These are phyloP conservation scores for Somion occarium DNA, from an alignment of 1,284 basidiomycete species.

Conservation along the genomic window DNA sequence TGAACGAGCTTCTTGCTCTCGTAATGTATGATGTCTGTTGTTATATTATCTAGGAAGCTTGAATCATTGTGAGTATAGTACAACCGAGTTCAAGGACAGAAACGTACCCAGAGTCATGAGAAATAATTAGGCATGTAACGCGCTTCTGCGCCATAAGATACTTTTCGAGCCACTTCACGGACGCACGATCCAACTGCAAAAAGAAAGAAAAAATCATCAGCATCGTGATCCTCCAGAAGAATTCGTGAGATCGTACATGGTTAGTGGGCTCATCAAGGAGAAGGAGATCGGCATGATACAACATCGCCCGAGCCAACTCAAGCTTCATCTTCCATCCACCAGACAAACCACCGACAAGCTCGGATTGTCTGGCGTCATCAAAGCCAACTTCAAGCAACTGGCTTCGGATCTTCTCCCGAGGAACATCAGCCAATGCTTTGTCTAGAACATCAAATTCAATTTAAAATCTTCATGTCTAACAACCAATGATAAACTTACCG, in stretches of 20 bases:
- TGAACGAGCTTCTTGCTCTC: constrained; percentile 96
- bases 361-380: constrained; percentile 80
- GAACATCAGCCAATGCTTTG: constrained; percentile 52
- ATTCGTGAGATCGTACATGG: constrained; percentile 54
- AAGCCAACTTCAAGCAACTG: constrained; percentile 90
- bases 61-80: constrained; percentile 9
- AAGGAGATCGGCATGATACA: constrained; percentile 93
- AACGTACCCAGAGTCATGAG: constrained; percentile 91
- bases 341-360: constrained; percentile 86
- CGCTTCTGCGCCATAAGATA: constrained; percentile 81
- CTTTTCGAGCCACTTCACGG: constrained; percentile 91
- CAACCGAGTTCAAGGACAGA: background rate
- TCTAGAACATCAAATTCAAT: constrained; percentile 34
- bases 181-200: constrained; percentile 76
- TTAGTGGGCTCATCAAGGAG: constrained; percentile 94
- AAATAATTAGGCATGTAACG: constrained; percentile 92
- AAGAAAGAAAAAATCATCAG: too few relatives aligned
- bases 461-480: constrained; percentile 3
- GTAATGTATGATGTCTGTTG: constrained; percentile 98
- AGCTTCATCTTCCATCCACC: constrained; percentile 99
- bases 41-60: constrained; percentile 94
- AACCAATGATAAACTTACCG: constrained; percentile 41
- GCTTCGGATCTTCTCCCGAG: constrained; percentile 67
- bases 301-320: constrained; percentile 90
- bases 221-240: too few relatives aligned